These are phyloP conservation scores for Yamadazyma siamensis DNA, from an alignment of 1,139 yeast genomes.

Conservation along the genomic window DNA sequence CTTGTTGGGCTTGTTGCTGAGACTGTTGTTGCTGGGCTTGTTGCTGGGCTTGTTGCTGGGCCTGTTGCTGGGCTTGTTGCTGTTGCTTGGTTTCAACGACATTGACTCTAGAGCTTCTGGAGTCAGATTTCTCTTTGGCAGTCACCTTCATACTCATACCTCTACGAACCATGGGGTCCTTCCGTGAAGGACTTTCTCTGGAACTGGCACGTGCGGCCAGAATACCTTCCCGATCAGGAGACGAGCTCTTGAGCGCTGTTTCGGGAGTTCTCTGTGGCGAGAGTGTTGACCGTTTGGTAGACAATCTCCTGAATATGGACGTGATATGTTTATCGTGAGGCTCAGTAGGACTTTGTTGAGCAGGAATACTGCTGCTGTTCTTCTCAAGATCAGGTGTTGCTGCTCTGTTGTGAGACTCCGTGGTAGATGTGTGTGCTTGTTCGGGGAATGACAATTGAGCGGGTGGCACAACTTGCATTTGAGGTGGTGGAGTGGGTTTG, in stretches of 20 bases:
- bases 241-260: slow-evolving; percentile 7
- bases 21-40: slow-evolving; percentile 16
- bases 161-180: slow-evolving; percentile 55
- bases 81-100: slow-evolving; percentile 15
- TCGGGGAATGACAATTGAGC: slow-evolving; percentile 54
- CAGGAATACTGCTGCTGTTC: background rate
- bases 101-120: slow-evolving; percentile 24
- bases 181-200: slow-evolving; percentile 16
- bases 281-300: slow-evolving; percentile 29
- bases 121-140: slow-evolving; percentile 46
- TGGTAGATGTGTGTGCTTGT: slow-evolving; percentile 59
- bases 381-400: background rate
- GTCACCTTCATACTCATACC: slow-evolving; percentile 63
- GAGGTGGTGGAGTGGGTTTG: slow-evolving; percentile 15
- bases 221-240: slow-evolving; percentile 12
- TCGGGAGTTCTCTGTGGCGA: slow-evolving; percentile 17
- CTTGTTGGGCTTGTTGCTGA: slow-evolving; percentile 5
- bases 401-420: background rate
- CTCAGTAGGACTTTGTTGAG: background rate
- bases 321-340: background rate
- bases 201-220: no score
- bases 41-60: slow-evolving; percentile 6
- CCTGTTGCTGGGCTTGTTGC: slow-evolving; percentile 15
- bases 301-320: slow-evolving; percentile 34
- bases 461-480: slow-evolving; percentile 17